Evolutionary conservation across 768 basidiomycete species (phyloP).

Genomic region (Rhodotorula graminis): DNA sequence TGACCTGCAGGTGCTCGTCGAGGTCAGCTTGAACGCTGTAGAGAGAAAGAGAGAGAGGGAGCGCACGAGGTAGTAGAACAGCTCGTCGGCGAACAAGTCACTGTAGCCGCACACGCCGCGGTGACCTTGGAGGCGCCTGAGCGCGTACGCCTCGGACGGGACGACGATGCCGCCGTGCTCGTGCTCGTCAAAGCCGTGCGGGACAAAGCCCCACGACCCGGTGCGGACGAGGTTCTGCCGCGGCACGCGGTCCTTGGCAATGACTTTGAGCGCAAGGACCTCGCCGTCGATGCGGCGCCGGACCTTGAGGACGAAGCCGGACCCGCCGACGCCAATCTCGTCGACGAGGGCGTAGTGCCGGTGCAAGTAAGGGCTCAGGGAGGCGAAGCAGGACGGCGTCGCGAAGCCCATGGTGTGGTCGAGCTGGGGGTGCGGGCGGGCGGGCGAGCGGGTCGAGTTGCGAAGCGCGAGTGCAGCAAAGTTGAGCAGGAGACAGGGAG

Average conservation of each 20-base stretch:
- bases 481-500: no score
- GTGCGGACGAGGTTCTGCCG: slow-evolving; percentile 40
- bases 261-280: slow-evolving; percentile 89
- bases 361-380: slow-evolving; percentile 39
- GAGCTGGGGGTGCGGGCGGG: no score
- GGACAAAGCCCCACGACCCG: neutral
- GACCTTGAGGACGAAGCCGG: slow-evolving; percentile 88
- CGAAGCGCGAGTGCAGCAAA: neutral
- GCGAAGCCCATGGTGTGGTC: slow-evolving; percentile 23
- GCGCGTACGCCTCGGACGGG: slow-evolving; percentile 73
- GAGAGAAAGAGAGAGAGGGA: neutral
- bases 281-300: slow-evolving; percentile 56
- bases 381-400: neutral
- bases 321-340: slow-evolving; percentile 78
- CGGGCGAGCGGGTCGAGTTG: neutral
- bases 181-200: slow-evolving; percentile 3
- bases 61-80: slow-evolving; percentile 73
- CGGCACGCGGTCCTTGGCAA: slow-evolving; percentile 51
- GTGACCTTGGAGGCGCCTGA: slow-evolving; percentile 64
- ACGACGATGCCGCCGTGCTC: slow-evolving; percentile 47
- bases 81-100: slow-evolving; percentile 71
- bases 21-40: neutral
- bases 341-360: slow-evolving; percentile 44
- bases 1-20: neutral
- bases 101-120: slow-evolving; percentile 73